Base-by-base conservation (phyloP, 2,329 filamentous ascomycete species). In the Immersiporthe knoxdaviesiana region DNA sequence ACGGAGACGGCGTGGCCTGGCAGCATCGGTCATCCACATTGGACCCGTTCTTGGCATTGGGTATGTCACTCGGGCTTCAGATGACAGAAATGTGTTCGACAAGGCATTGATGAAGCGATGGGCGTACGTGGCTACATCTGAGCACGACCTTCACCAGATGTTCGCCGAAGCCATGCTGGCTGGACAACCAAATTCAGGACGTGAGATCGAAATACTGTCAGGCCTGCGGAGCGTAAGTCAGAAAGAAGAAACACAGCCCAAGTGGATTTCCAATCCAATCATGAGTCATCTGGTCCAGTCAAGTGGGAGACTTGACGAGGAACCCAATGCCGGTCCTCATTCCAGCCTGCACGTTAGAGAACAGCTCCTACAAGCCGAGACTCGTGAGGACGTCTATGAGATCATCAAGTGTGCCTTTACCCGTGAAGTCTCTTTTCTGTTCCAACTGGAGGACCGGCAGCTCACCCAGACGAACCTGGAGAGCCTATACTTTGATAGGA, bases 41-140 rank as follows among this genome's bases (percentile, higher is more conserved):
- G 79, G 81, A 1, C 63, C 74, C 5, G 72, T 87, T 0, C 66
- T 79, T 0, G 84, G 82, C 3, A 70, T 80, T 0, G 85, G 84
- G 0, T 83, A 82, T 68, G 74, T 84, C 27, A 71, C 72, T 0
- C 72, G 74, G 58, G 44, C 71, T n/a, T 27, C 24, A 8, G 52
- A 30, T 16, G n/a, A n/a, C 24, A 21, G 8, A n/a, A 44, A 12
- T 44, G 10, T 58, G 6, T 27, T 27, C 24, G 52, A 18, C 52
- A 27, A 27, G 35, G 35, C 35, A 4, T 35, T 35, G n/a, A 35
- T 59, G 65, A 44, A 35, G 5, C 3, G 35, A 24, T 21, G 8
- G 52, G 6, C 18, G 7, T 16, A 35, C 35, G 27, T 63, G 10
- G 11, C 39, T 7, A 32, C 73, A 11, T 74, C 72, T 0, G 82